A percentile compares a stretch with the other conserved stretches of the same genome.
Conservation (phyloP, 768 basidiomycete genomes). For the Boletus reticulatus region DNA sequence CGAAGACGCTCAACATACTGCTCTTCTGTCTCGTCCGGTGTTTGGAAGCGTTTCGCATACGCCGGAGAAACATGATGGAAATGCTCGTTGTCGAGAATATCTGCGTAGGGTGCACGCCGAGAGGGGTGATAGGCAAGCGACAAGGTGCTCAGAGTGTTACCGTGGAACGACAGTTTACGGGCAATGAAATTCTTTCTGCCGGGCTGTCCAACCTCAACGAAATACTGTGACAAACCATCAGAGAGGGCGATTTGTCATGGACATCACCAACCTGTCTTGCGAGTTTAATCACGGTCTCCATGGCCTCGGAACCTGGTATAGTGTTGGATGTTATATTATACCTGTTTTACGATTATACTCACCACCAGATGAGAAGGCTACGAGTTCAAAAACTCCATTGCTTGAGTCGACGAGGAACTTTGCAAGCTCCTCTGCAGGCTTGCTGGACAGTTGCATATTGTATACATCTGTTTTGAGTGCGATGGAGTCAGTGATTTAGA, state of each 20-base stretch:
- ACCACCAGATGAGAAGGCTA: constrained; percentile 78
- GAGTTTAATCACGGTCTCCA: constrained; percentile 85
- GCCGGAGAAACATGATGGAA: constrained; percentile 91
- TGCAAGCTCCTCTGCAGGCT: constrained; percentile 80
- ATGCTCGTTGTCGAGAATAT: constrained; percentile 57
- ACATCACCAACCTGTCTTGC: constrained; percentile 59
- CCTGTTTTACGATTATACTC: constrained; percentile 9
- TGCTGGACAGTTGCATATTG: constrained; percentile 79
- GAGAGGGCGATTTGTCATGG: not conserved
- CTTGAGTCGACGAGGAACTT: constrained; percentile 60
- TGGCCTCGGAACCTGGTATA: constrained; percentile 75
- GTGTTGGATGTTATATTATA: not conserved
- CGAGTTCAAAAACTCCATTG: constrained; percentile 70
- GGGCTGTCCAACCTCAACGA: constrained; percentile 63
- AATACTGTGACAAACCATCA: constrained; percentile 50
- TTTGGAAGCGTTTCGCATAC: constrained; percentile 78
- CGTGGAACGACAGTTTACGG: constrained; percentile 78
- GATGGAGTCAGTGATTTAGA: not conserved
- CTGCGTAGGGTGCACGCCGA: constrained; percentile 67
- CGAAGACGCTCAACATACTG: constrained; percentile 76
- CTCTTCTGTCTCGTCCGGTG: constrained; percentile 65
- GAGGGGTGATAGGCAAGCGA: constrained; percentile 64
- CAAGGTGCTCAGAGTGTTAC: constrained; percentile 74
- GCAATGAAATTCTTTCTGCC: constrained; percentile 78
- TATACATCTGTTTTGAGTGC: constrained; percentile 61